Conservation (phyloP, 129 eudicot genomes). For the Flaveria linearis region DNA sequence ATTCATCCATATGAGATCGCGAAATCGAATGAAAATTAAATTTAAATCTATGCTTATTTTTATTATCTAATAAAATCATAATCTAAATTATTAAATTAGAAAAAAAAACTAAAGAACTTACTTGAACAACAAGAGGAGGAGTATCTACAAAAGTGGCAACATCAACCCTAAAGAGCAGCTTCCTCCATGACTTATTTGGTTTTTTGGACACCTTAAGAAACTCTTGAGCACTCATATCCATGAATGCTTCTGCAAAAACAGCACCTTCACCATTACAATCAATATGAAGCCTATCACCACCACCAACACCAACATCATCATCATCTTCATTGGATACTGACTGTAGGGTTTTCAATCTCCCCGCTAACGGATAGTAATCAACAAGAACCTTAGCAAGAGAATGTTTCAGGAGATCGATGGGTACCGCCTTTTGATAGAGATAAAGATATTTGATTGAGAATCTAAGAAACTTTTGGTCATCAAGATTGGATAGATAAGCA, state of each 20-base stretch:
- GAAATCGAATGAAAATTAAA: too few species aligned
- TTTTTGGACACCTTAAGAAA: slow-evolving; percentile 55
- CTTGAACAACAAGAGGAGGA: slow-evolving; percentile 95
- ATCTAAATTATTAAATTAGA: too few species aligned
- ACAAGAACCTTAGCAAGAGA: slow-evolving; percentile 72
- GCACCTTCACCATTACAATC: slow-evolving; percentile 95
- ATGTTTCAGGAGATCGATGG: slow-evolving; percentile 43
- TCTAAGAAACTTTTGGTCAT: slow-evolving; percentile 91
- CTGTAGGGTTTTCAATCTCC: slow-evolving; percentile 44
- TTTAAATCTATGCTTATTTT: too few species aligned
- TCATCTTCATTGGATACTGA: slow-evolving; percentile 36
- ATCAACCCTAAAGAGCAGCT: slow-evolving; percentile 73
- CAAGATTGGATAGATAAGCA: slow-evolving; percentile 85
- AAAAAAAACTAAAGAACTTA: slow-evolving; percentile 23
- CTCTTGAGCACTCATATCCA: slow-evolving; percentile 60
- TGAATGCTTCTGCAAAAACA: slow-evolving; percentile 81
- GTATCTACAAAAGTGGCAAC: slow-evolving; percentile 68
- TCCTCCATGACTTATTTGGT: slow-evolving; percentile 87
- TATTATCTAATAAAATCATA: too few species aligned
- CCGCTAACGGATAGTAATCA: slow-evolving; percentile 90
- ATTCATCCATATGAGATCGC: too few species aligned
- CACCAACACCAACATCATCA: slow-evolving; percentile 38
- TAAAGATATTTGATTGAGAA: slow-evolving; percentile 86
- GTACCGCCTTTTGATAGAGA: slow-evolving; percentile 55
- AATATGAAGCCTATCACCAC: slow-evolving; percentile 72